Evolutionary conservation across 1,284 basidiomycete genomes (phyloP), one percentile per base, ranked within the genome.

Genomic region (Entoloma clypeatum): DNA sequence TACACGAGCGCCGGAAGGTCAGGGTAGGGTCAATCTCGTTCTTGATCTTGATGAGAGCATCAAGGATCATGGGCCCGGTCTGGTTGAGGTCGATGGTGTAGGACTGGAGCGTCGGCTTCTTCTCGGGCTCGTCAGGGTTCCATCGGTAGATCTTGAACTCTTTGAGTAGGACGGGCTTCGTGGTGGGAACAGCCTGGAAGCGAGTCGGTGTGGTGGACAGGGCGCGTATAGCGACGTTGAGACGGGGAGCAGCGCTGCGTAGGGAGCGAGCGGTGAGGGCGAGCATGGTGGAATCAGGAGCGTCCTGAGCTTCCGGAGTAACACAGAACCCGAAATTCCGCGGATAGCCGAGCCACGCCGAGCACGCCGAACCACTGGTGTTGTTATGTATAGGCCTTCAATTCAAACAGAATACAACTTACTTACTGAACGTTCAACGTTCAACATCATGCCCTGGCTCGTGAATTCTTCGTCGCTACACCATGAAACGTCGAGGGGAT

Each of bases 31-130:
- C 95, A 18, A 93, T 63, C 67, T 97, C 93, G 67, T 97, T 97
- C 81, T 99, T 99, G 65, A 99, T 96, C 72, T 98, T 97, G 71
- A 97, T 95, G 57, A 94, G 78, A 2, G 87, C 89, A 57, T 94
- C 92, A 36, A 94, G 80, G 41, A 93, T 72, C 95, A 99, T 98
- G 48, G 94, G 94, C 9, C 94, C 94, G 33, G 86, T 92, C 68
- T 92, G 82, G 69, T 91, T 90, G 41, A 98, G 75, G 69, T 98
- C 93, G 57, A 99, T 79, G 36, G 79, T 81, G 77, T 97, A 99
- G 1, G 84, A 81, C 73, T 98, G 92, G 41, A 99, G 74, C 41
- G 76, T 79, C 3, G 95, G 95, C 70, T 98, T 96, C 69, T 86
- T 84, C 39, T 84, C 79, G 9, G 95, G 95, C 60, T 91, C 81